phyloP scores from a whole-genome alignment of 148 eudicot species.

The Nepenthes mirabilis region DNA sequence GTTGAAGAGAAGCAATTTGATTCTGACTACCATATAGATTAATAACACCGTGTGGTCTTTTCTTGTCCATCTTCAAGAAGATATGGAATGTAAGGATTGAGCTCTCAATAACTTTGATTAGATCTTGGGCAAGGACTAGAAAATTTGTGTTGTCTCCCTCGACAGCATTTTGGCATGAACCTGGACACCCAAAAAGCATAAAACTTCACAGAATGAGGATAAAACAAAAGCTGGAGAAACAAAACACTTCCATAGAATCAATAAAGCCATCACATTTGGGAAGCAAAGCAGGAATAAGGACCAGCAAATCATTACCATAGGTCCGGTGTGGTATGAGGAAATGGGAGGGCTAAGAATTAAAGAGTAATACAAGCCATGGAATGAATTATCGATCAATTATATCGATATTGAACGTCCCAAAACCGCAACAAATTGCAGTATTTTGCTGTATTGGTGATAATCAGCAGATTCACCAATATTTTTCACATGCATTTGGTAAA shows the following conservation, averaged over 20 bases:
- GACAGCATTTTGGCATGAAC: conserved; percentile 23
- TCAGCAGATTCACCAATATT: too few relatives aligned
- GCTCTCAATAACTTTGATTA: conserved; percentile 46
- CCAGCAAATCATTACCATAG: not conserved
- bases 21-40: conserved; percentile 64
- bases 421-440: too few relatives aligned
- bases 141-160: conserved; percentile 36
- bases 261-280: too few relatives aligned
- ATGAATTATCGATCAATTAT: too few relatives aligned
- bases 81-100: conserved; percentile 64
- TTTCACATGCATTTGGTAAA: too few relatives aligned
- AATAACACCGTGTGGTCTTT: conserved; percentile 45
- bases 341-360: too few relatives aligned
- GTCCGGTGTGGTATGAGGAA: too few relatives aligned
- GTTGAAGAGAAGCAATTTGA: conserved; percentile 64
- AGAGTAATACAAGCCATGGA: too few relatives aligned
- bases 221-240: not conserved
- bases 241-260: not conserved
- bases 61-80: conserved; percentile 83
- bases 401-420: too few relatives aligned
- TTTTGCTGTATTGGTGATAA: too few relatives aligned
- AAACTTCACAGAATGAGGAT: not conserved
- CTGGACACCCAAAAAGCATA: conserved; percentile 15
- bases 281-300: not conserved
- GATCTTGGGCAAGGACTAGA: conserved; percentile 56